Conservation (phyloP, 2,329 filamentous ascomycete species). For the Penicillium frequentans region DNA sequence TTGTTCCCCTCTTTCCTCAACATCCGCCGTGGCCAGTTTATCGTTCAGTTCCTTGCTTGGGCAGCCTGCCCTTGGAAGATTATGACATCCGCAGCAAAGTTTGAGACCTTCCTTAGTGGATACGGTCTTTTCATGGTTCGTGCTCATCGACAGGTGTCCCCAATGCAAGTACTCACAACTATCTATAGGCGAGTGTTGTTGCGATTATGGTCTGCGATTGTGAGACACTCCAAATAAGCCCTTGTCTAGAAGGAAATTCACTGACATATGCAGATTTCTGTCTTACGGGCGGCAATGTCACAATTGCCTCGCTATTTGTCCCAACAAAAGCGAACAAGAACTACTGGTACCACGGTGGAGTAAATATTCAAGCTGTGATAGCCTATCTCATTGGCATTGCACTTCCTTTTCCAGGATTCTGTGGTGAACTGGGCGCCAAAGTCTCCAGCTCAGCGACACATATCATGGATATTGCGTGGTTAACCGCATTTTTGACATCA, state of each 20-base stretch:
- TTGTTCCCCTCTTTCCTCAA: neutral
- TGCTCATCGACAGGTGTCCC: neutral
- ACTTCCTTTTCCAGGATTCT: slow-evolving; percentile 3
- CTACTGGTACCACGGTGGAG: slow-evolving; percentile 3
- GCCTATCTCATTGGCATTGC: slow-evolving; percentile 3
- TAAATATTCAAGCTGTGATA: slow-evolving; percentile 2
- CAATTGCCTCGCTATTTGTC: neutral
- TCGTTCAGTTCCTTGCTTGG: slow-evolving; percentile 2
- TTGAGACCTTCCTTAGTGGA: slow-evolving; percentile 2
- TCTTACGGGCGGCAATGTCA: neutral
- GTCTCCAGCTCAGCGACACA: neutral
- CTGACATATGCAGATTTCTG: neutral
- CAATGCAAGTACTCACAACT: neutral
- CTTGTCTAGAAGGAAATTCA: neutral
- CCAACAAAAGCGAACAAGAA: slow-evolving; percentile 1
- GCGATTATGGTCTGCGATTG: slow-evolving; percentile 6
- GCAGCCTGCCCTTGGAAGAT: slow-evolving; percentile 2
- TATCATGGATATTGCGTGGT: slow-evolving; percentile 3
- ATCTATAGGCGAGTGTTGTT: slow-evolving; percentile 1
- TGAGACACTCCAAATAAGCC: neutral
- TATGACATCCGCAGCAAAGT: neutral
- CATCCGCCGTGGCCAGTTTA: neutral
- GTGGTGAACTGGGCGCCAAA: slow-evolving; percentile 1
- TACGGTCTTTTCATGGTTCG: slow-evolving; percentile 3
- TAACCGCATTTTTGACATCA: neutral